Conservation (phyloP, 805 yeast species). For the Yarrowia sp. region DNA sequence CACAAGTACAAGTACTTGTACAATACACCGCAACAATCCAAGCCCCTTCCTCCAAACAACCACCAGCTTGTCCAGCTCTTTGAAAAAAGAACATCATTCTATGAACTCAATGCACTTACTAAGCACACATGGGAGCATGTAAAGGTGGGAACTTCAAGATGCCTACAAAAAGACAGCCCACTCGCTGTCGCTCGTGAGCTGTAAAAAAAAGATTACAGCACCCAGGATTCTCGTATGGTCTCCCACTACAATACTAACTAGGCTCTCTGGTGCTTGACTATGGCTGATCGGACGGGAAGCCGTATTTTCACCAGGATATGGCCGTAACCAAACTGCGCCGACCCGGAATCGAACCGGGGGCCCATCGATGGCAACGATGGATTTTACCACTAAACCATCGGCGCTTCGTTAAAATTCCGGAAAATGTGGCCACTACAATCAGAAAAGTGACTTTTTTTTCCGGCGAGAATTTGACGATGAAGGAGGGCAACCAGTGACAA, state of each 20-base stretch:
- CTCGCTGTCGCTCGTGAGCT: too few species aligned
- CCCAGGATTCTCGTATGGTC: conserved; percentile 39
- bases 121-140: too few species aligned
- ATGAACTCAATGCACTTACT: too few species aligned
- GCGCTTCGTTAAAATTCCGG: neutral
- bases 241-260: conserved; percentile 39
- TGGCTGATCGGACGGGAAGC: conserved; percentile 40
- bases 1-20: too few species aligned
- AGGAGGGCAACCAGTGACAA: too few species aligned
- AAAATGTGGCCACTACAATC: neutral
- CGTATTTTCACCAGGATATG: conserved; percentile 39
- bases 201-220: conserved; percentile 38
- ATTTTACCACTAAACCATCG: conserved; percentile 39
- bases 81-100: too few species aligned
- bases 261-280: conserved; percentile 40
- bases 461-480: too few species aligned
- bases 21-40: too few species aligned
- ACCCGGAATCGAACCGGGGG: conserved; percentile 40
- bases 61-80: too few species aligned
- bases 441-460: neutral
- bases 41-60: too few species aligned
- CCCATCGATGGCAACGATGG: conserved; percentile 39
- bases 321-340: conserved; percentile 38
- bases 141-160: too few species aligned
- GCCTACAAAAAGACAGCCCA: neutral